A percentile compares a stretch with the other conserved stretches of the same genome.
Evolutionary conservation across 2,329 filamentous ascomycete genomes (phyloP).

Genomic region (Pseudogymnoascus sp.): DNA sequence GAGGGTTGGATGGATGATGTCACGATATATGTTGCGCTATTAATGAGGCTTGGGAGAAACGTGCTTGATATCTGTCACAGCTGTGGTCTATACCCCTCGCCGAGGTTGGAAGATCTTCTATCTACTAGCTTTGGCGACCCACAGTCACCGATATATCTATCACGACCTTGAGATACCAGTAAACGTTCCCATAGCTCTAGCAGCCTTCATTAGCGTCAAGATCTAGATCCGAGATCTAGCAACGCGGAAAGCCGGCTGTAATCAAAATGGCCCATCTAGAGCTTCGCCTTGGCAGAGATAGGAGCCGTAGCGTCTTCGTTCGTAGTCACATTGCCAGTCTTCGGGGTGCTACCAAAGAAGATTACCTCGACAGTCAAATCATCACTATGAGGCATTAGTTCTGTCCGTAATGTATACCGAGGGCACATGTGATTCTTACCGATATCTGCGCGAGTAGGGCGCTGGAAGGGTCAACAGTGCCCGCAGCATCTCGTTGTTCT

Average conservation of each 20-base stretch:
- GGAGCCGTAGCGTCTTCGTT: constrained; percentile 75
- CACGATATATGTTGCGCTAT: neutral
- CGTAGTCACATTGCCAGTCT: constrained; percentile 69
- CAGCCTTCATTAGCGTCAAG: neutral
- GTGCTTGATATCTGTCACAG: neutral
- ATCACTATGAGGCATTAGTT: constrained; percentile 49
- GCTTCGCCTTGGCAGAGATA: constrained; percentile 26
- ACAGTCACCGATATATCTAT: neutral
- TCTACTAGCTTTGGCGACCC: neutral
- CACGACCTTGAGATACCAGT: neutral
- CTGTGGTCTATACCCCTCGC: neutral
- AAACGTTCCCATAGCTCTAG: neutral
- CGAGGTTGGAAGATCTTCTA: neutral
- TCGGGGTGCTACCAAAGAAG: constrained; percentile 82
- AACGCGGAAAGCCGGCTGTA: neutral
- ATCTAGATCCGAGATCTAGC: neutral
- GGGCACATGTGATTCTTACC: constrained; percentile 44
- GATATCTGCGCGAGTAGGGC: constrained; percentile 84
- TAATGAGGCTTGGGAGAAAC: neutral
- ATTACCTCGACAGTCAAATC: constrained; percentile 97
- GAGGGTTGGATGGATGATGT: neutral
- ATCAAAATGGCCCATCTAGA: constrained; percentile 12
- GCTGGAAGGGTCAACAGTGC: constrained; percentile 85
- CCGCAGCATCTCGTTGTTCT: constrained; percentile 87
- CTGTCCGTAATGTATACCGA: neutral